Percentiles rank a stretch among this genome's conserved stretches.
Conservation (phyloP, 2,329 filamentous ascomycete species). For the Sphaerulina vaccinii region DNA sequence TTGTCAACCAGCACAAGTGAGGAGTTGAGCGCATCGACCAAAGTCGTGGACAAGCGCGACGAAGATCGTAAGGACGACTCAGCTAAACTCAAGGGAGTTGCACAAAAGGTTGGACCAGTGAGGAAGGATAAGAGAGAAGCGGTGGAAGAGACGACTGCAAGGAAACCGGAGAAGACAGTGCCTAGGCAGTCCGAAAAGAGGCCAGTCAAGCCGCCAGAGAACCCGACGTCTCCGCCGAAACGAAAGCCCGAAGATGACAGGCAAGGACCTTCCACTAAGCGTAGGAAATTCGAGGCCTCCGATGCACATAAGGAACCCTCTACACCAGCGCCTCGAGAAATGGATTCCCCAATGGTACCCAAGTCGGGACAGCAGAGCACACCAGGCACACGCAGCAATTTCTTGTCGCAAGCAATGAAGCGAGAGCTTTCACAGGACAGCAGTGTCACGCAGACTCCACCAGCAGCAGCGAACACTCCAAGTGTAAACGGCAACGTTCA, state of each 20-base stretch:
- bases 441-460: conserved; percentile 27
- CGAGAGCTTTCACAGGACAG: conserved; percentile 30
- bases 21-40: conserved; percentile 12
- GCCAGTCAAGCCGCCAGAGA: conserved; percentile 12
- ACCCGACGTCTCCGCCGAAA: conserved; percentile 12
- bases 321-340: conserved; percentile 27
- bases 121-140: conserved; percentile 21
- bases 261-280: conserved; percentile 27
- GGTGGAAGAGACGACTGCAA: conserved; percentile 12
- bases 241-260: conserved; percentile 15
- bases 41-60: conserved; percentile 16
- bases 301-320: conserved; percentile 27
- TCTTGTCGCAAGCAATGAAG: conserved; percentile 29
- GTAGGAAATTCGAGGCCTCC: conserved; percentile 25
- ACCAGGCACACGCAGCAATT: conserved; percentile 31
- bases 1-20: conserved; percentile 10
- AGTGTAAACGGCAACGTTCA: conserved; percentile 17
- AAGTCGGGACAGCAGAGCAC: conserved; percentile 28
- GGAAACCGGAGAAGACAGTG: conserved; percentile 1
- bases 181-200: conserved; percentile 14
- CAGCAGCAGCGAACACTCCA: conserved; percentile 28
- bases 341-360: conserved; percentile 25
- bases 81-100: conserved; percentile 32
- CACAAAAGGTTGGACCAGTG: conserved; percentile 31
- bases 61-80: conserved; percentile 19